Conservation (phyloP, 495 filamentous ascomycete genomes). For the Neurospora sp. region DNA sequence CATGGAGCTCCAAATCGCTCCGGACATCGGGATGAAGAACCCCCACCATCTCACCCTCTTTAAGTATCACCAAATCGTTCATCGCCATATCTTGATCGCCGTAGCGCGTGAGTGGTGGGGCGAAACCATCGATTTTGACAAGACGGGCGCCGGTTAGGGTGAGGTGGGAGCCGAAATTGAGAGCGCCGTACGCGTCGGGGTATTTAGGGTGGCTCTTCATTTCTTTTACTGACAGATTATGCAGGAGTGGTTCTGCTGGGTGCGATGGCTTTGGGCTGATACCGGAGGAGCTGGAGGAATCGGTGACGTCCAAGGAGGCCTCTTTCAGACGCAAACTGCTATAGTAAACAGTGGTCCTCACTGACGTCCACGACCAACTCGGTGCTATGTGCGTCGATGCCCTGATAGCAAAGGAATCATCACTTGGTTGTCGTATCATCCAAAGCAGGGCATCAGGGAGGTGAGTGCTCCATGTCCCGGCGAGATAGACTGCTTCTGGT, state of each 20-base stretch:
- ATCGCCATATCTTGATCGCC: background rate
- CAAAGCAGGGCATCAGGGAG: conserved; percentile 5
- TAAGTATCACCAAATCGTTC: background rate
- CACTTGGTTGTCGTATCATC: conserved; percentile 1
- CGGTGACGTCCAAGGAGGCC: background rate
- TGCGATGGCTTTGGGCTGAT: background rate
- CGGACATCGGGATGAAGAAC: background rate
- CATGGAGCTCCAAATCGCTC: background rate
- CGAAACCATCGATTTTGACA: background rate
- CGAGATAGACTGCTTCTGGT: background rate
- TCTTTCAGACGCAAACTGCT: background rate
- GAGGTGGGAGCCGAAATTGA: background rate
- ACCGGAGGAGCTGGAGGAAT: background rate
- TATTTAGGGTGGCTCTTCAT: background rate
- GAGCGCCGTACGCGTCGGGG: background rate
- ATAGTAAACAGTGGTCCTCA: background rate
- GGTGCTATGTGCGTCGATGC: background rate
- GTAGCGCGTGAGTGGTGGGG: background rate
- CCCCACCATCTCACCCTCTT: background rate
- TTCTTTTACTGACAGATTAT: background rate
- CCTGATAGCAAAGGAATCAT: background rate
- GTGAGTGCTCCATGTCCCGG: conserved; percentile 6
- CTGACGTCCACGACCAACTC: conserved; percentile 8
- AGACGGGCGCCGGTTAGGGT: background rate
- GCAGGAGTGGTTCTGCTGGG: background rate